Percentiles rank a stretch among this genome's conserved stretches.
These are phyloP conservation scores for Fusarium coffeatum DNA, from an alignment of 2,329 filamentous ascomycete genomes.

Conservation along the genomic window DNA sequence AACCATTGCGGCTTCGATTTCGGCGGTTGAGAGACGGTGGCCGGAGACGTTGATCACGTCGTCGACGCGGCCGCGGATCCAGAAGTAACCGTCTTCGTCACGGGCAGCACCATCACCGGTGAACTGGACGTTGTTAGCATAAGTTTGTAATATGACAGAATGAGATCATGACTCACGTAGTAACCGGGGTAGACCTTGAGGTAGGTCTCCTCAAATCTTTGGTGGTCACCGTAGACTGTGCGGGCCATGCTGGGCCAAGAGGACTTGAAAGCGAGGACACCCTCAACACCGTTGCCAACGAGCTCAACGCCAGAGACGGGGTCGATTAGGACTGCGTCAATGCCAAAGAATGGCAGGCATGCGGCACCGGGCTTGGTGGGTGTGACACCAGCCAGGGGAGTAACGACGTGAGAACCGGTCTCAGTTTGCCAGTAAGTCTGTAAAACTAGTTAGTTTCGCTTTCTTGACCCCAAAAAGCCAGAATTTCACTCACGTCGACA, in stretches of 20 bases:
- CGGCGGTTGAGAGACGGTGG: conserved; percentile 92
- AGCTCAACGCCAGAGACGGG: conserved; percentile 91
- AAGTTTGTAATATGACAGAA: rapidly evolving
- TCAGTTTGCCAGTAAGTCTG: conserved; percentile 99
- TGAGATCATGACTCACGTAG: conserved; percentile 71
- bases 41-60: conserved; percentile 97
- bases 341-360: conserved; percentile 95
- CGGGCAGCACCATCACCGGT: conserved; percentile 90
- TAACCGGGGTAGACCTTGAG: conserved; percentile 94
- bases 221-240: conserved; percentile 95
- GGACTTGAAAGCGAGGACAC: conserved; percentile 92
- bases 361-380: conserved; percentile 94
- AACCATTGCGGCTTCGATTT: conserved; percentile 93
- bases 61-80: conserved; percentile 95
- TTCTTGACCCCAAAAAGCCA: rapidly evolving
- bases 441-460: background rate
- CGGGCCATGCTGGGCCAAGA: conserved; percentile 96
- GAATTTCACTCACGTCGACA: conserved; percentile 76
- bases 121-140: conserved; percentile 63
- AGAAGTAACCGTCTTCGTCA: conserved; percentile 96
- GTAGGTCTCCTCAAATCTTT: conserved; percentile 96
- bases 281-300: conserved; percentile 90
- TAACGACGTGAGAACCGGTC: conserved; percentile 92
- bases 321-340: conserved; percentile 93
- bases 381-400: conserved; percentile 87